These are phyloP conservation scores for Protostelium mycophagum DNA, from an alignment of 78 protist species.

Conservation along the genomic window DNA sequence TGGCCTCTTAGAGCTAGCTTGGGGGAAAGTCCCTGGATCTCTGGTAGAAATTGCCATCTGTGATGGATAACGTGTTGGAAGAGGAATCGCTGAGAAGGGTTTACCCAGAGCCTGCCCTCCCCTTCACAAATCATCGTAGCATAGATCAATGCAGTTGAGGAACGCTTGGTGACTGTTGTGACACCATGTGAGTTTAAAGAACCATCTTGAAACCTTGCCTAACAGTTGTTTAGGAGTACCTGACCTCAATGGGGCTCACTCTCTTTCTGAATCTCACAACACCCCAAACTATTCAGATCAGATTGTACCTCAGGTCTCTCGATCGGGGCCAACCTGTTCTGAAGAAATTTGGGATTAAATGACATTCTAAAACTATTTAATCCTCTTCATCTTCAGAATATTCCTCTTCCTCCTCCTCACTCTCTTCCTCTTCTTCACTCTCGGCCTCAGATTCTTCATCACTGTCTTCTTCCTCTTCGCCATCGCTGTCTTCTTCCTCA, in stretches of 20 bases:
- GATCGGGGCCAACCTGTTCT: no score
- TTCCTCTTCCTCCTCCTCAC: background rate
- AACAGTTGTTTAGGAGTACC: no score
- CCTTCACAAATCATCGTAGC: background rate
- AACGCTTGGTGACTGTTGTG: background rate
- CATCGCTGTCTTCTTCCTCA: background rate
- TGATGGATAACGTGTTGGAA: background rate
- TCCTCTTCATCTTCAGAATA: background rate
- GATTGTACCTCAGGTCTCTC: no score
- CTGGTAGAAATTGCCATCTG: background rate
- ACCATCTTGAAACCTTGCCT: background rate
- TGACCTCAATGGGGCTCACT: slow-evolving; percentile 2
- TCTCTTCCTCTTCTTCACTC: background rate
- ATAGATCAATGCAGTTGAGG: background rate
- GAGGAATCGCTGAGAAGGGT: background rate
- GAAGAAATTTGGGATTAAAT: no score
- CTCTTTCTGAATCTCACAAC: background rate
- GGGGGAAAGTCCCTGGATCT: background rate
- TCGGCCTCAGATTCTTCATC: background rate
- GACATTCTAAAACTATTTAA: no score
- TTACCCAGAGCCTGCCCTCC: background rate
- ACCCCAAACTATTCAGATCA: no score
- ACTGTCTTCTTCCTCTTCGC: background rate
- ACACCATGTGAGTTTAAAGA: background rate
- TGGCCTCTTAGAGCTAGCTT: background rate